phyloP scores from a whole-genome alignment of 257 asterid genomes.

The Lavandula angustifolia region DNA sequence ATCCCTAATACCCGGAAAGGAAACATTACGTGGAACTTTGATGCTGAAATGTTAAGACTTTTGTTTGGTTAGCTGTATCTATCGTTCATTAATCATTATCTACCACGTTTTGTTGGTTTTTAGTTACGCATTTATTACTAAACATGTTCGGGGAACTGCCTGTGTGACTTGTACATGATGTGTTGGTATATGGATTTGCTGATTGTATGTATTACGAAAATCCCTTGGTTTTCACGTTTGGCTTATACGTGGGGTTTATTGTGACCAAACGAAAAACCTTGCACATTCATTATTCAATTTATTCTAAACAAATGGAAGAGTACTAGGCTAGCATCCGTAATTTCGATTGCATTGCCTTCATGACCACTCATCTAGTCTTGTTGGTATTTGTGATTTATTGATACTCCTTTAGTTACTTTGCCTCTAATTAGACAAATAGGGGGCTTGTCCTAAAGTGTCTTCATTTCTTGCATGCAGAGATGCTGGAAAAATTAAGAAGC shows the following conservation, averaged over 20 bases:
- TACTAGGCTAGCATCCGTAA: neutral
- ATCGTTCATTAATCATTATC: neutral
- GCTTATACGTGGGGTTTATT: neutral
- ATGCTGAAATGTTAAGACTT: neutral
- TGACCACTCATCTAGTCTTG: neutral
- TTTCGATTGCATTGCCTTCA: neutral
- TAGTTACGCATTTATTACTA: neutral
- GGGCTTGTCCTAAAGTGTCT: conserved; percentile 1
- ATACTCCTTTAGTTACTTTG: neutral
- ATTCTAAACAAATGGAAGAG: neutral
- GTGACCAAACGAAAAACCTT: neutral
- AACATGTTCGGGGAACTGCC: neutral
- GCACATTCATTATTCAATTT: neutral
- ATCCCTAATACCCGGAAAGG: neutral
- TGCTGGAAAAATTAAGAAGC: conserved; percentile 41
- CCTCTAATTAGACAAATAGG: too few relatives aligned
- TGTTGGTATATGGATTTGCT: neutral
- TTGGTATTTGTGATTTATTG: neutral
- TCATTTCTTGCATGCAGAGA: conserved; percentile 35
- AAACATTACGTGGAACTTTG: neutral
- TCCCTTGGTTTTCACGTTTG: neutral
- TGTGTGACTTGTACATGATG: neutral
- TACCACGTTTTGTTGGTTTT: conserved; percentile 6
- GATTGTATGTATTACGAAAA: neutral
- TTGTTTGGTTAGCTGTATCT: neutral